phyloP scores from a whole-genome alignment of 2,329 filamentous ascomycete genomes.

The Botryosphaeria agaves region DNA sequence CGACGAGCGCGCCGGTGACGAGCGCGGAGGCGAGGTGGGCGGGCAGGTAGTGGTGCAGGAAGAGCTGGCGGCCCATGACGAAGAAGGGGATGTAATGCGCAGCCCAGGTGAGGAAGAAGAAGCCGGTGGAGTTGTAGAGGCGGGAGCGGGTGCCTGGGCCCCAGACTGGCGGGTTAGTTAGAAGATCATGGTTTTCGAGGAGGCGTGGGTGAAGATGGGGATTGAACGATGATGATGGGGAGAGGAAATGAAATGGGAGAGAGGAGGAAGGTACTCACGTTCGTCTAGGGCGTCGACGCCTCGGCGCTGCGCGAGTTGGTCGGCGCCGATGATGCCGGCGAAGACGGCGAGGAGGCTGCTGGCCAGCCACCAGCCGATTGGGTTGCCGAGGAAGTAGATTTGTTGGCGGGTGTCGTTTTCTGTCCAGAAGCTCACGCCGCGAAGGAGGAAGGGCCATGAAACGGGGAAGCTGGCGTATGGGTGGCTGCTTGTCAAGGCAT shows the following conservation, averaged over 20 bases:
- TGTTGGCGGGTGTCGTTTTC: constrained; percentile 88
- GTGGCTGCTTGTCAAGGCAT: constrained; percentile 89
- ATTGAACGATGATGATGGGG: constrained; percentile 1
- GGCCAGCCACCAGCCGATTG: constrained; percentile 91
- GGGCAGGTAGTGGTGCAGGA: constrained; percentile 94
- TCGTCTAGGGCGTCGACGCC: constrained; percentile 85
- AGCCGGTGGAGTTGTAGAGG: constrained; percentile 95
- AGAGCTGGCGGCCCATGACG: constrained; percentile 94
- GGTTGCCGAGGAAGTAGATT: constrained; percentile 97
- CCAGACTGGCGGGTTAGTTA: constrained; percentile 18
- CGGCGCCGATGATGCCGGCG: constrained; percentile 76
- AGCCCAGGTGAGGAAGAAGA: constrained; percentile 97
- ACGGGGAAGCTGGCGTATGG: constrained; percentile 90
- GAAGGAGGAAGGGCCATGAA: constrained; percentile 93
- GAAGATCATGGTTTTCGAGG: too few relatives aligned
- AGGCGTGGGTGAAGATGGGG: not conserved
- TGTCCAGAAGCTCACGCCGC: constrained; percentile 98
- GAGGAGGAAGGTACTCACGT: constrained; percentile 43
- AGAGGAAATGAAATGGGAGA: not conserved
- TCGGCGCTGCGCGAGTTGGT: constrained; percentile 83
- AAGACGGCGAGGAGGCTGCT: constrained; percentile 88
- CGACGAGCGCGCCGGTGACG: constrained; percentile 77
- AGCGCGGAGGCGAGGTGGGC: constrained; percentile 82
- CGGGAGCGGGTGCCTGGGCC: constrained; percentile 65
- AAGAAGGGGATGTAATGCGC: constrained; percentile 96